Base-by-base conservation (phyloP, 1,139 yeast genomes). In the Kluyveromyces sp. region DNA sequence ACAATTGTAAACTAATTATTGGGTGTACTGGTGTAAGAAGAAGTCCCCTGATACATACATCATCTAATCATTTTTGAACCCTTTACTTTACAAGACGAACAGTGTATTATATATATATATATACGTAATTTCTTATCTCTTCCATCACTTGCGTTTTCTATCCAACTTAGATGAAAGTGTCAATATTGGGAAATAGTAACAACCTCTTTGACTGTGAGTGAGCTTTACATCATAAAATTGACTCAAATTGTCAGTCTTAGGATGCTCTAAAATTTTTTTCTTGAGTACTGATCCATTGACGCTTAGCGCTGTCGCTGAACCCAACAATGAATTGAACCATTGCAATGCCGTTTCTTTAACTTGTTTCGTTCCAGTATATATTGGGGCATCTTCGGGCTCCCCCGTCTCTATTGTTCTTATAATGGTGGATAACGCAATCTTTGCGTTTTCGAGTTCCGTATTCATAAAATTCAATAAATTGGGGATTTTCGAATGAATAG, bases 291-390 rank as follows among this genome's bases (percentile, higher is more conserved):
- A 45, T n/a, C 46, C 44, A 41, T 58, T 60, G 8, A 33, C 28
- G 8, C 41, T 40, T 6, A 59, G 41, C 3, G 53, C 50, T 25
- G 46, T 41, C 2, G 50, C 49, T 4, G 61, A 48, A 2, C 42
- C 45, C n/a, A 47, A 41, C 29, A 60, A 50, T 3, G 52, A 52
- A 29, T 55, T 51, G 42, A 54, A 66, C 60, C 65, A 64, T 2
- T 51, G 45, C 2, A 53, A 32, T 48, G 70, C 65, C 25, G 58
- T 55, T 4, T 54, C 54, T 43, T 53, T 54, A 8, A 61, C 58
- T 21, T 65, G 43, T 29, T 51, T 48, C 21, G 63, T 60, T 0
- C 65, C 69, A 0, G 63, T 56, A 15, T 8, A 52, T 25, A 28
- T 45, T 42, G 15, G 54, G 52, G 45, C 37, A 4, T 21, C 34